Evolutionary conservation across 202 grass and related monocot genomes (phyloP).

Genomic region (Digitaria exilis): DNA sequence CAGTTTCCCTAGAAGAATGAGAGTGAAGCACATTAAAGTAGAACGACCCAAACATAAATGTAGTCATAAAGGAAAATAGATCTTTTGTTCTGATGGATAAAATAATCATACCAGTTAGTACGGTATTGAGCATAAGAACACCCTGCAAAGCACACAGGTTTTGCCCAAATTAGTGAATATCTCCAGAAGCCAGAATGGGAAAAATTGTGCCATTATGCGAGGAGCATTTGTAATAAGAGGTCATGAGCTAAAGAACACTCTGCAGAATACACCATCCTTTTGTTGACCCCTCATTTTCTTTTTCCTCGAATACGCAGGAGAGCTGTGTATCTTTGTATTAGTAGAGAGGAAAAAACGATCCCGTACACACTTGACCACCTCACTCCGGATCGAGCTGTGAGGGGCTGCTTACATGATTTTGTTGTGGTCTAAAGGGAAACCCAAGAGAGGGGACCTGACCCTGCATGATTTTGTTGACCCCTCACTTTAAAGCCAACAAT

Average conservation of each 20-base stretch:
- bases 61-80: neutral
- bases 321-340: too few relatives aligned
- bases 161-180: slow-evolving; percentile 27
- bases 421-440: too few relatives aligned
- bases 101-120: slow-evolving; percentile 76
- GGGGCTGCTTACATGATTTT: neutral
- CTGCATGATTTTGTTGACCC: too few relatives aligned
- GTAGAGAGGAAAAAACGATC: too few relatives aligned
- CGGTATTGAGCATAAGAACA: slow-evolving; percentile 92
- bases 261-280: too few relatives aligned
- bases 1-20: neutral
- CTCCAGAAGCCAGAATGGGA: neutral
- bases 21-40: neutral
- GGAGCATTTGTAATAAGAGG: neutral
- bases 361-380: too few relatives aligned
- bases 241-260: neutral
- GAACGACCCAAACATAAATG: neutral
- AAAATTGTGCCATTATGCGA: neutral
- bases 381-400: neutral
- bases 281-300: too few relatives aligned
- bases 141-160: slow-evolving; percentile 56
- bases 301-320: too few relatives aligned
- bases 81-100: slow-evolving; percentile 12
- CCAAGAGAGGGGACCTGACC: too few relatives aligned
- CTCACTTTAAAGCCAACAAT: neutral